Evolutionary conservation across 2,329 filamentous ascomycete species (phyloP).

Genomic region (Aspergillus pseudoviridinutans): DNA sequence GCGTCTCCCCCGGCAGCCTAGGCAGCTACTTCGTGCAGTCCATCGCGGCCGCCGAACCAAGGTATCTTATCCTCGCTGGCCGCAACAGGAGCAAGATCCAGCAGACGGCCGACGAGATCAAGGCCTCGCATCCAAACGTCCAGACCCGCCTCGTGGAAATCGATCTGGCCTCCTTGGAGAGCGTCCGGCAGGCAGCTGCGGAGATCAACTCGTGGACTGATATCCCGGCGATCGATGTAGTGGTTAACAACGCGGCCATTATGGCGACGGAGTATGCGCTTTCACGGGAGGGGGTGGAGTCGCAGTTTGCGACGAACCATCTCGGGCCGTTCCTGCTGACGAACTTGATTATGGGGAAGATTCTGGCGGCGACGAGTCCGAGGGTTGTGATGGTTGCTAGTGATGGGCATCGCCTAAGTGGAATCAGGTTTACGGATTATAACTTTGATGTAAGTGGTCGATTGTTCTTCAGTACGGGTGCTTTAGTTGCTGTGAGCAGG

Average conservation of each 20-base stretch:
- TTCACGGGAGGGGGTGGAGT: conserved; percentile 36
- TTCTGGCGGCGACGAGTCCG: conserved; percentile 21
- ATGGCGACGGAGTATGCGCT: conserved; percentile 29
- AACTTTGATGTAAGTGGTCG: conserved; percentile 38
- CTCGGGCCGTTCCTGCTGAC: conserved; percentile 40
- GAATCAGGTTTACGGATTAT: conserved; percentile 43
- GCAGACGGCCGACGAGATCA: conserved; percentile 24
- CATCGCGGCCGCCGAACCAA: conserved; percentile 32
- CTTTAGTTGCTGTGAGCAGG: background rate
- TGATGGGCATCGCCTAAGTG: conserved; percentile 41
- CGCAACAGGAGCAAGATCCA: conserved; percentile 33
- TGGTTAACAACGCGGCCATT: conserved; percentile 44
- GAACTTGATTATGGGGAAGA: conserved; percentile 34
- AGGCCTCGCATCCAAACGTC: conserved; percentile 12
- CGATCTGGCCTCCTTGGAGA: conserved; percentile 30
- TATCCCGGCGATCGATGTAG: conserved; percentile 34
- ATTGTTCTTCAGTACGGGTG: background rate
- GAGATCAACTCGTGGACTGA: conserved; percentile 25
- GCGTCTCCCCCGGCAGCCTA: conserved; percentile 36
- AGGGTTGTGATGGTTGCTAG: conserved; percentile 46
- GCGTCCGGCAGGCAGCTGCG: conserved; percentile 29
- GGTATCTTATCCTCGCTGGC: conserved; percentile 38
- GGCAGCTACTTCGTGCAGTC: conserved; percentile 33
- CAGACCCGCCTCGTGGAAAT: conserved; percentile 25
- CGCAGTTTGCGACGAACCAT: conserved; percentile 38